Percentiles rank a stretch among this genome's conserved stretches.
Evolutionary conservation across 83 land plant genomes (phyloP).

Genomic region (Isoetes engelmannii): DNA sequence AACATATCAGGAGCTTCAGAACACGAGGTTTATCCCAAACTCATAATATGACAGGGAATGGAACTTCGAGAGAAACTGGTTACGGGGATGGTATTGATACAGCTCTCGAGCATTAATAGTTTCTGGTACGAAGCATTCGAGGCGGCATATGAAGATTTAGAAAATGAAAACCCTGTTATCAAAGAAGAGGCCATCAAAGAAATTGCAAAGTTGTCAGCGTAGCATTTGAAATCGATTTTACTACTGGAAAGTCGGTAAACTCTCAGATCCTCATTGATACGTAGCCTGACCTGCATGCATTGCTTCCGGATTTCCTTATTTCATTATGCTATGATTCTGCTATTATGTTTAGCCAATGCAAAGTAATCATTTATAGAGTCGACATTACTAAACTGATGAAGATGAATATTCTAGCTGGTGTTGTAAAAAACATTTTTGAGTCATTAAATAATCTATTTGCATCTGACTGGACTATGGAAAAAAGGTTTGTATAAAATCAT

Average conservation of each 20-base stretch:
- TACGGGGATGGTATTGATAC: background rate
- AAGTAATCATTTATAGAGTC: no score
- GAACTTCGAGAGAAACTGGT: slow-evolving; percentile 8
- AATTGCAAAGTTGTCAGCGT: background rate
- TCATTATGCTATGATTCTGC: no score
- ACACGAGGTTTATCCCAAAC: slow-evolving; percentile 62
- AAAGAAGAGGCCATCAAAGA: background rate
- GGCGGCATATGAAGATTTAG: slow-evolving; percentile 8
- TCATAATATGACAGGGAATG: background rate
- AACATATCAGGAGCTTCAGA: slow-evolving; percentile 65
- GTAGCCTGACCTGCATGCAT: no score
- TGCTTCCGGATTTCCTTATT: no score
- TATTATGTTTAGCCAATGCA: no score
- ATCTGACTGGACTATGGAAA: no score
- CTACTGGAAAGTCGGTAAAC: background rate
- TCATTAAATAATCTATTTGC: no score
- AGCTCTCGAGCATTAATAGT: background rate
- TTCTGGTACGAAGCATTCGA: slow-evolving; percentile 10
- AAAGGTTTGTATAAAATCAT: no score
- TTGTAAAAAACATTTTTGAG: no score
- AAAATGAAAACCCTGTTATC: background rate
- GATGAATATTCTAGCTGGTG: no score
- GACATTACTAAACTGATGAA: no score
- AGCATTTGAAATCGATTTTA: background rate
- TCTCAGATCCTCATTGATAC: no score